Evolutionary conservation across 2,329 filamentous ascomycete species (phyloP), one percentile per base, ranked within the genome.

Genomic region (Paraconiothyrium brasiliense): DNA sequence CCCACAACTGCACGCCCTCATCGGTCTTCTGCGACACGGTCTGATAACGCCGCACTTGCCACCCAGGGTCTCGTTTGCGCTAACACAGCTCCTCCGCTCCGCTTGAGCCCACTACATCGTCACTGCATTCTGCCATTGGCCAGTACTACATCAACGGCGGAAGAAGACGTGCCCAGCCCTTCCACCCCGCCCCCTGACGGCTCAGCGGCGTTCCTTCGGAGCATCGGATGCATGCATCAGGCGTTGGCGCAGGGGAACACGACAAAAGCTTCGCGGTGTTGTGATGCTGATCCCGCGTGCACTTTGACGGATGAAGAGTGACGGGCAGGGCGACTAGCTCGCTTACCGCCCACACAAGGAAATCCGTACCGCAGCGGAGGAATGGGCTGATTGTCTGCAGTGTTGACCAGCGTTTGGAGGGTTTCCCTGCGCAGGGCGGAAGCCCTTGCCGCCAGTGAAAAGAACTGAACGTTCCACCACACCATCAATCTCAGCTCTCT

Each of bases 161-260:
- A 57, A 32, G 13, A 13, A 50, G 46, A 32, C 44, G 14, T 43
- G 55, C 55, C 55, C 55, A 57, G 55, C 43, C 24, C 46, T 57
- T 57, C 55, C 55, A 50, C 55, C 37, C 55, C 54, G 44, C 43
- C 54, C 27, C 55, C 52, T 55, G 39, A 27, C 32, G 8, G 20
- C 51, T 30, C 22, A 11, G 35, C 51, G 22, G 35, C 51, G 32
- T 20, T 20, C 5, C 51, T 55, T 41, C 30, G 41, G 35, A 46
- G 27, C 39, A 43, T 30, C 27, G 27, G 27, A 30, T 30, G 27
- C 6, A 4, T 6, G 27, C 27, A 47, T 47, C 30, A 56, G 47
- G 30, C 14, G 41, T 27, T 34, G 27, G 27, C 16, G 11, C 39
- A 43, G 37, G 50, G 24, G 24, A 46, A 32, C 27, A 34, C 22